Evolutionary conservation across 805 yeast genomes (phyloP), one percentile per base, ranked within the genome.

Genomic region (Suhomyces xylopsoci): DNA sequence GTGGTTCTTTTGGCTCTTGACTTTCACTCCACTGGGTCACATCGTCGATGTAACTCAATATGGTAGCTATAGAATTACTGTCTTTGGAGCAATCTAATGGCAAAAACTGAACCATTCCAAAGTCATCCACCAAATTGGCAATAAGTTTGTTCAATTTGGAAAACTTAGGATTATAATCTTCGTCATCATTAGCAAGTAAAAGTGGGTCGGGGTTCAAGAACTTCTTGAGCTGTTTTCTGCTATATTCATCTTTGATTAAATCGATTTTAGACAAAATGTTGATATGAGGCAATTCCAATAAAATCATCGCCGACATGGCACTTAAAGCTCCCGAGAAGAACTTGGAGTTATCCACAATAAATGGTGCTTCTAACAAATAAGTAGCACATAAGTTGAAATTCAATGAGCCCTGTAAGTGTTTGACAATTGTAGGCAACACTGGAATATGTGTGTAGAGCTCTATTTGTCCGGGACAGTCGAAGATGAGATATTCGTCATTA

Each of bases 301-400:
- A 76, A 26, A 94, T 90, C 99, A 94, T 94, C 1, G 99, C 97
- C 20, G 96, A 87, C 99, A 94, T 94, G 19, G 99, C 99, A 66
- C 92, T 84, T 54, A 94, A 76, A 0, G 97, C 96, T 2, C 99
- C 99, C 51, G 96, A 87, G 68, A 94, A 94, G 69, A 91, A 94
- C 70, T 96, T 96, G 9, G 96, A 82, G 45, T 84, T 80, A 67
- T 94, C 99, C 52, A 93, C 78, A 45, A 93, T 88, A 69, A 94
- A 94, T 3, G 98, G 93, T 0, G 98, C 96, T 66, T 94, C 99
- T 55, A 94, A 71, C 45, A 94, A 73, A 69, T 94, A 94, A 0
- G 97, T 83, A 22, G 97, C 97, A 74, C 99, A 94, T 14, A 96
- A 73, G 52, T 85, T 87, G 74, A 94, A 93, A 63, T 88, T 89